Evolutionary conservation across 2,329 filamentous ascomycete genomes (phyloP).

Genomic region (Aspergillus oerlinghausenensis): DNA sequence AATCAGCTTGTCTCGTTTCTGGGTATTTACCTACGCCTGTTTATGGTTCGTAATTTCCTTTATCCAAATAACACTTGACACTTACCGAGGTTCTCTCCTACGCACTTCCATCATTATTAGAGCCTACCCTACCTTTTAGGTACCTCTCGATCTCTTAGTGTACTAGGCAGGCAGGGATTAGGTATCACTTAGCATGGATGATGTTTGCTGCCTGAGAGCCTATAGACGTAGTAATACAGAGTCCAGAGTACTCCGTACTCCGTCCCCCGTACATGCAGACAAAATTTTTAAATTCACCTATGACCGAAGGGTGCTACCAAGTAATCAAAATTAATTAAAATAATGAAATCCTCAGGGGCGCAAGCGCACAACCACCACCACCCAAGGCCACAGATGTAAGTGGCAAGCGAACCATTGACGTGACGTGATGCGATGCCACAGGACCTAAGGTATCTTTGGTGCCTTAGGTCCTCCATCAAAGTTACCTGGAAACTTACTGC

Average conservation of each 20-base stretch:
- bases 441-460: not conserved
- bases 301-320: not conserved
- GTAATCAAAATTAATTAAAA: not conserved
- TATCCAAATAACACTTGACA: not conserved
- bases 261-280: not conserved
- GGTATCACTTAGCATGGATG: too few species aligned
- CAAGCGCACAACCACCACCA: not conserved
- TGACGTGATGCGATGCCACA: too few species aligned
- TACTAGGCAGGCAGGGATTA: too few species aligned
- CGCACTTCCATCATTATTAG: too few species aligned
- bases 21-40: not conserved
- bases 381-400: not conserved
- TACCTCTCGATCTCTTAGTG: too few species aligned
- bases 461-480: not conserved
- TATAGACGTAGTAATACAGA: not conserved
- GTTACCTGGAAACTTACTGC: too few species aligned
- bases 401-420: not conserved
- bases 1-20: not conserved
- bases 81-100: not conserved
- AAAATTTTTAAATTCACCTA: not conserved
- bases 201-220: too few species aligned
- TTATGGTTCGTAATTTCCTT: not conserved
- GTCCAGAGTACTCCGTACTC: not conserved
- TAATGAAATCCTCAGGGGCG: not conserved
- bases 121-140: too few species aligned